These are phyloP conservation scores for Penicillium subrubescens DNA, from an alignment of 495 filamentous ascomycete species.

Conservation along the genomic window DNA sequence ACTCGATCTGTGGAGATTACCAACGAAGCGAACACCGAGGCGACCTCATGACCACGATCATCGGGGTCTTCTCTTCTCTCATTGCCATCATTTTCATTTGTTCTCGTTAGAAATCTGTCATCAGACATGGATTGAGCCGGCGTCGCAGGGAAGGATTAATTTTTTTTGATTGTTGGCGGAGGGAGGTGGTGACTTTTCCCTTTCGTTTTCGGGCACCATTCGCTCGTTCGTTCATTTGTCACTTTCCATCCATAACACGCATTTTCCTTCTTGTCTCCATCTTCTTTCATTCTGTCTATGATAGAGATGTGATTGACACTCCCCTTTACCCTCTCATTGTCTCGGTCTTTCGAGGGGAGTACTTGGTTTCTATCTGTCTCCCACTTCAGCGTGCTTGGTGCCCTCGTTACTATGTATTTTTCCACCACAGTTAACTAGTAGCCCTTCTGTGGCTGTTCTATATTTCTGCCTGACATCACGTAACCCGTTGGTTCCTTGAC, in stretches of 20 bases:
- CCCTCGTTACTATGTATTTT: not conserved
- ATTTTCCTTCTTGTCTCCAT: not conserved
- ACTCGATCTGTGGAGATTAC: constrained; percentile 44
- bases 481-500: not conserved
- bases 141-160: constrained; percentile 13
- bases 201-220: not conserved
- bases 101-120: not conserved
- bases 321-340: not conserved
- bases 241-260: not conserved
- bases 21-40: constrained; percentile 26
- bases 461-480: not conserved
- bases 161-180: not conserved
- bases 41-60: constrained; percentile 30
- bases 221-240: not conserved
- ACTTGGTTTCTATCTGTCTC: not conserved
- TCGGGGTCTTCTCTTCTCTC: not conserved
- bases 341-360: not conserved
- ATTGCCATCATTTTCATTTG: constrained; percentile 10
- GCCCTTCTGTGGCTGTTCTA: not conserved
- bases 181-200: not conserved
- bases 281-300: no score
- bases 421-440: not conserved
- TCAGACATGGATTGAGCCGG: constrained; percentile 28
- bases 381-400: not conserved
- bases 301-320: not conserved